phyloP scores from a whole-genome alignment of 1,139 yeast genomes.

The Magnusiomyces paraingens region DNA sequence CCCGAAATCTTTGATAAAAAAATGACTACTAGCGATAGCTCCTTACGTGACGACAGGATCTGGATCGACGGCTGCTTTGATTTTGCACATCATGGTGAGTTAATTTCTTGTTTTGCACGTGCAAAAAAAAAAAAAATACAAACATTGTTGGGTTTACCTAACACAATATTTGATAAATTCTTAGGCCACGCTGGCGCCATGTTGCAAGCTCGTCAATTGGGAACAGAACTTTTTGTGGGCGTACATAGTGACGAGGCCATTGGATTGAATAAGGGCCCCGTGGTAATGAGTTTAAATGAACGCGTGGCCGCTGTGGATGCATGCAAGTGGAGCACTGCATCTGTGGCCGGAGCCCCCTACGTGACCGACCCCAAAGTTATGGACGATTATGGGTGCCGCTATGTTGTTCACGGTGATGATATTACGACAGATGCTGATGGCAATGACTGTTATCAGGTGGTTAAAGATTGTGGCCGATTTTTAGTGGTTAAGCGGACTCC shows the following conservation, averaged over 20 bases:
- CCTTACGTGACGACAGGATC: conserved; percentile 30
- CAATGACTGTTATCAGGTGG: conserved; percentile 78
- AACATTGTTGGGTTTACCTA: no score
- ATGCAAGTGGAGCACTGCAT: conserved; percentile 79
- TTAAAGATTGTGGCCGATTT: conserved; percentile 81
- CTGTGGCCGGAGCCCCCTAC: conserved; percentile 80
- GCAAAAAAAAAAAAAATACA: no score
- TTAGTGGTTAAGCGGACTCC: conserved; percentile 88
- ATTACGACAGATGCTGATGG: conserved; percentile 95
- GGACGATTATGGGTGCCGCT: conserved; percentile 68
- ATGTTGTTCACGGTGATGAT: conserved; percentile 96
- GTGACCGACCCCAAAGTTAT: conserved; percentile 84
- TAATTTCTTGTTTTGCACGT: not conserved
- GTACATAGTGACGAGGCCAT: conserved; percentile 91
- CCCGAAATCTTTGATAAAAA: not conserved
- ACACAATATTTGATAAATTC: not conserved
- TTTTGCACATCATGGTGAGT: conserved; percentile 88
- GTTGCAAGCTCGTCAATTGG: conserved; percentile 80
- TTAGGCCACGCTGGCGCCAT: conserved; percentile 90
- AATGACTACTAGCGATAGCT: not conserved
- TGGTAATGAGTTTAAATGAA: conserved; percentile 81
- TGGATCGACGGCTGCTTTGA: conserved; percentile 99
- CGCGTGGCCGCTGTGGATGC: conserved; percentile 78
- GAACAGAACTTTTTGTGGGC: conserved; percentile 72
- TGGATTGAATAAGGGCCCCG: conserved; percentile 77